These are phyloP conservation scores for Fusarium globosum DNA, from an alignment of 2,329 filamentous ascomycete species.

Conservation along the genomic window DNA sequence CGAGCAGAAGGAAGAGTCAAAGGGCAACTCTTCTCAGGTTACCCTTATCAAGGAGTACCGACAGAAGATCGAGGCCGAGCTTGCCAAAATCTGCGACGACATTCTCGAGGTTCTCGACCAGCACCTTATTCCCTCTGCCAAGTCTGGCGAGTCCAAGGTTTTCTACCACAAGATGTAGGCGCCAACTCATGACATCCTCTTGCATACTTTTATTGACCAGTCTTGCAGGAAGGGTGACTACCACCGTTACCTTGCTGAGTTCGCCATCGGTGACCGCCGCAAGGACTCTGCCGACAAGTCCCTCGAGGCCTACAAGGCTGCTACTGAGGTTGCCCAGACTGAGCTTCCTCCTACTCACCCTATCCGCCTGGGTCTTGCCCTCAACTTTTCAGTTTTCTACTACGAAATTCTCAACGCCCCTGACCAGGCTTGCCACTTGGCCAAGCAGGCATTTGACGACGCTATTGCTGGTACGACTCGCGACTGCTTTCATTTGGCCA, in stretches of 20 bases:
- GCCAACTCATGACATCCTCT: slow-evolving; percentile 81
- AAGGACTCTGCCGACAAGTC: slow-evolving; percentile 88
- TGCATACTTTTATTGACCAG: slow-evolving; percentile 63
- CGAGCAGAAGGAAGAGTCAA: slow-evolving; percentile 99
- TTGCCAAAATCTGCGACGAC: slow-evolving; percentile 98
- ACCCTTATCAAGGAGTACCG: slow-evolving; percentile 95
- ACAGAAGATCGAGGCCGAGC: slow-evolving; percentile 97
- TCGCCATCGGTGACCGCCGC: slow-evolving; percentile 91
- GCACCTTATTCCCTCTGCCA: slow-evolving; percentile 92
- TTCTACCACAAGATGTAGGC: slow-evolving; percentile 99
- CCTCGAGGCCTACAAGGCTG: slow-evolving; percentile 98
- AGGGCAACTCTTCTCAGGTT: slow-evolving; percentile 96
- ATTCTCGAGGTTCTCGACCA: slow-evolving; percentile 95
- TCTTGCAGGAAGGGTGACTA: slow-evolving; percentile 90
- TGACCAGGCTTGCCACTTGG: slow-evolving; percentile 97
- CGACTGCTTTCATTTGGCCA: background rate
- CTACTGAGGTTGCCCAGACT: slow-evolving; percentile 97
- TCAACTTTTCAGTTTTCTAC: slow-evolving; percentile 99
- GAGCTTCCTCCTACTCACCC: slow-evolving; percentile 98
- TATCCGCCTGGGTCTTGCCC: slow-evolving; percentile 94
- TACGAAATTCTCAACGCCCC: slow-evolving; percentile 99
- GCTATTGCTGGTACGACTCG: slow-evolving; percentile 78
- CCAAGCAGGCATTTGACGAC: slow-evolving; percentile 99
- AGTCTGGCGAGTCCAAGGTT: slow-evolving; percentile 98
- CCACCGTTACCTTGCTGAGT: slow-evolving; percentile 95